Conservation (phyloP, 2,329 filamentous ascomycete genomes). For the Boeremia lycopersici region DNA sequence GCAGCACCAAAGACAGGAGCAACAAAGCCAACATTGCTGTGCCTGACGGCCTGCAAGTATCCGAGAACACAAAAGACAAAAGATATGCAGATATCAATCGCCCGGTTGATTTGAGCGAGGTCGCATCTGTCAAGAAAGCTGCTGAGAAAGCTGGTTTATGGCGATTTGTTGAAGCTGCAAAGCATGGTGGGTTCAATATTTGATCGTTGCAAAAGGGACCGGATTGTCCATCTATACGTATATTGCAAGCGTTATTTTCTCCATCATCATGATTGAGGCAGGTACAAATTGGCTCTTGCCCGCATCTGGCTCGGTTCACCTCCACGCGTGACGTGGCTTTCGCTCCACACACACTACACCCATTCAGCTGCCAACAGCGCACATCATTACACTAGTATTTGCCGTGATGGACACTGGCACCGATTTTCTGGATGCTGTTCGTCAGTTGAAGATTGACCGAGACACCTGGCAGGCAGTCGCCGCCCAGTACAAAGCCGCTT, state of each 20-base stretch:
- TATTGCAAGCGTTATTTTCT: not conserved
- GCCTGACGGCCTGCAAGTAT: slow-evolving; percentile 33
- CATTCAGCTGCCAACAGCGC: slow-evolving; percentile 10
- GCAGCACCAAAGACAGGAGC: slow-evolving; percentile 42
- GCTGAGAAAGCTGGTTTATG: slow-evolving; percentile 76
- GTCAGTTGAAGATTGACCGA: slow-evolving; percentile 35
- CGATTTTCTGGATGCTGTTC: slow-evolving; percentile 24
- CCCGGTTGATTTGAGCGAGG: slow-evolving; percentile 67
- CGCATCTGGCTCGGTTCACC: not conserved
- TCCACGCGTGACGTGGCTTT: not conserved
- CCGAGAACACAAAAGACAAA: slow-evolving; percentile 51
- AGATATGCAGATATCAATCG: slow-evolving; percentile 81
- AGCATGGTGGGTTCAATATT: slow-evolving; percentile 62
- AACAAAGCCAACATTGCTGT: slow-evolving; percentile 39
- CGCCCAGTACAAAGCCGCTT: slow-evolving; percentile 34
- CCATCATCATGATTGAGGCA: not conserved
- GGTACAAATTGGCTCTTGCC: not conserved
- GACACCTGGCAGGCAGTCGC: slow-evolving; percentile 41
- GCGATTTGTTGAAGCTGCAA: slow-evolving; percentile 73
- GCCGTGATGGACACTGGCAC: slow-evolving; percentile 12
- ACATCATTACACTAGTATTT: slow-evolving; percentile 26
- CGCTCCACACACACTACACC: not conserved
- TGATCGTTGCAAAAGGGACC: slow-evolving; percentile 17
- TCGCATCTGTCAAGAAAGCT: slow-evolving; percentile 68
- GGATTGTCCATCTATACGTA: not conserved